Conservation (phyloP, 331 rosid genomes). For the Pyracantha coccinea region DNA sequence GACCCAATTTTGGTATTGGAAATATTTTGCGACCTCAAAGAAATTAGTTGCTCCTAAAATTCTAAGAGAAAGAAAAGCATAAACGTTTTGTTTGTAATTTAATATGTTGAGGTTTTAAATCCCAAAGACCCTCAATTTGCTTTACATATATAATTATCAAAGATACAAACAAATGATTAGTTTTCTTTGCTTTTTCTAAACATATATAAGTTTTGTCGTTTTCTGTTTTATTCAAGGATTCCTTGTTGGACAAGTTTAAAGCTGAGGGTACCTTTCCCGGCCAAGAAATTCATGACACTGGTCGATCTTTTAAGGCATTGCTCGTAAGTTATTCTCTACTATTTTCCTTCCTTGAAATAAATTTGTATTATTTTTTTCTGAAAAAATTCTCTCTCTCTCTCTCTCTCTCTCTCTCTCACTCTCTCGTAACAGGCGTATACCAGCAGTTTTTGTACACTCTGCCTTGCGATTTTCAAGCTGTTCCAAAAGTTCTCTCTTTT, state of each 20-base stretch:
- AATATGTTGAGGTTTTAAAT: too few species aligned
- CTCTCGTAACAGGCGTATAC: not conserved
- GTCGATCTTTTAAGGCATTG: not conserved
- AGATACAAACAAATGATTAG: too few species aligned
- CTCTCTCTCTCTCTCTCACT: not conserved
- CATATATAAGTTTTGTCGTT: not conserved
- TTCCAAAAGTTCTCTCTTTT: not conserved
- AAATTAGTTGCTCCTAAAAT: too few species aligned
- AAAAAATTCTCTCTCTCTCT: not conserved
- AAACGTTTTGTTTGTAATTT: too few species aligned
- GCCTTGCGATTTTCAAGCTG: not conserved
- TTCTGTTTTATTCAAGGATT: not conserved
- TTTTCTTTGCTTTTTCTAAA: not conserved
- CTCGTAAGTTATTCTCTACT: not conserved
- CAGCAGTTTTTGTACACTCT: not conserved
- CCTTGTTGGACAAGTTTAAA: not conserved
- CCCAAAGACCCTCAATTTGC: too few species aligned
- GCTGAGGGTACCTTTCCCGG: not conserved
- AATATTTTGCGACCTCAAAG: too few species aligned
- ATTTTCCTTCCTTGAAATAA: not conserved
- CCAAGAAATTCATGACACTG: not conserved
- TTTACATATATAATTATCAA: too few species aligned
- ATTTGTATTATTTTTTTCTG: not conserved
- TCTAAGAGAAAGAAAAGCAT: too few species aligned
- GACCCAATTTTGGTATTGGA: too few species aligned